Evolutionary conservation across 345 rosid species (phyloP).

Genomic region (Balakata baccata): DNA sequence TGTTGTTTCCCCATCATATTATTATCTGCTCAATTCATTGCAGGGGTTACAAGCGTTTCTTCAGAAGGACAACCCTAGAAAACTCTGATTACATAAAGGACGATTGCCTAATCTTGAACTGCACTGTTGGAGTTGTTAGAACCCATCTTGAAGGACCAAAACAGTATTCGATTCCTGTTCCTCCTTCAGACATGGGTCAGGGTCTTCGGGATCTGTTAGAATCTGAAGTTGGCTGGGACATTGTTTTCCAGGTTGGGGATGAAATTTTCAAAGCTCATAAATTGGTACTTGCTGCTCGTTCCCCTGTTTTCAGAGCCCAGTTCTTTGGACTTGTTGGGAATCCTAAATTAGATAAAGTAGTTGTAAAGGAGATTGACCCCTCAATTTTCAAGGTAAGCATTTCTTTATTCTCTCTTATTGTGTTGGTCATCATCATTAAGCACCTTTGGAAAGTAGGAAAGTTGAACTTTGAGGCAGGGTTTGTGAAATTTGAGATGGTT

Average conservation of each 20-base stretch:
- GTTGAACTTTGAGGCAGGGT: neutral
- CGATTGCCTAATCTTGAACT: constrained; percentile 71
- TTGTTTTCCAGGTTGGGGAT: constrained; percentile 69
- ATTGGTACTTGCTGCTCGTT: constrained; percentile 82
- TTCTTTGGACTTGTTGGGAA: constrained; percentile 87
- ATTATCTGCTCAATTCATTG: constrained; percentile 14
- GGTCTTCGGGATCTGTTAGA: constrained; percentile 64
- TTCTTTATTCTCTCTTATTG: neutral
- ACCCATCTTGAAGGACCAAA: constrained; percentile 69
- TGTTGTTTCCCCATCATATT: constrained; percentile 4
- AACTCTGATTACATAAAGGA: constrained; percentile 79
- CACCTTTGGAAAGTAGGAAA: neutral
- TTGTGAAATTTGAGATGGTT: neutral
- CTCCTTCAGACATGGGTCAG: constrained; percentile 72
- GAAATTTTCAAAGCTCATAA: constrained; percentile 82
- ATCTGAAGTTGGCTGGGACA: constrained; percentile 70
- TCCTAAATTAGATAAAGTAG: constrained; percentile 45
- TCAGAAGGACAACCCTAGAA: constrained; percentile 63
- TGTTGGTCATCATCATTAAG: neutral
- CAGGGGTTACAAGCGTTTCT: constrained; percentile 97
- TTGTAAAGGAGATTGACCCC: constrained; percentile 70
- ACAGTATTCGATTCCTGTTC: constrained; percentile 49
- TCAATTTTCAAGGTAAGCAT: constrained; percentile 75
- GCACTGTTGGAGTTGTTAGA: constrained; percentile 90
- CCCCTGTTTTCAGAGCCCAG: constrained; percentile 94